These are phyloP conservation scores for Penicillium waksmanii DNA, from an alignment of 495 filamentous ascomycete genomes.

Conservation along the genomic window DNA sequence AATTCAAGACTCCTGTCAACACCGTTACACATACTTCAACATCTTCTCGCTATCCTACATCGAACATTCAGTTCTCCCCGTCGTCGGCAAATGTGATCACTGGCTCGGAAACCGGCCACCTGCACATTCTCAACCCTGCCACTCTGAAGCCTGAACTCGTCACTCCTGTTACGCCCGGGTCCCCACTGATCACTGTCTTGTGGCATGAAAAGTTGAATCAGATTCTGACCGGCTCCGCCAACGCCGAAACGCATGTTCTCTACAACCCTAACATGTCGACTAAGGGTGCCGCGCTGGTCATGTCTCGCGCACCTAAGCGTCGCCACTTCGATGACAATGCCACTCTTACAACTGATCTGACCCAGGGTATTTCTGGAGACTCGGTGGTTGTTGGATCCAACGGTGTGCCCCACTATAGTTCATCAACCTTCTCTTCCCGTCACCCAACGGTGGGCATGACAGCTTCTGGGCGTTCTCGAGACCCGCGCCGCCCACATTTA, in stretches of 20 bases:
- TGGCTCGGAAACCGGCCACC: conserved; percentile 81
- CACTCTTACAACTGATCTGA: conserved; percentile 78
- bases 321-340: conserved; percentile 94
- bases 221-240: conserved; percentile 90
- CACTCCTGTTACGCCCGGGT: conserved; percentile 82
- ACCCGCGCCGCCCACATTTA: conserved; percentile 79
- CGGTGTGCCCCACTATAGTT: conserved; percentile 48
- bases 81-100: conserved; percentile 81
- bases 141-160: conserved; percentile 82
- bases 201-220: conserved; percentile 97
- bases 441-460: conserved; percentile 75
- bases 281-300: conserved; percentile 82
- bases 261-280: conserved; percentile 83
- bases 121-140: conserved; percentile 91
- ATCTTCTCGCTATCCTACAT: conserved; percentile 77
- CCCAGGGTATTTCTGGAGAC: conserved; percentile 79
- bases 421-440: conserved; percentile 60
- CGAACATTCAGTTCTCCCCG: conserved; percentile 88
- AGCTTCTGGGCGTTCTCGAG: conserved; percentile 75
- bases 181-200: conserved; percentile 77
- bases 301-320: conserved; percentile 91
- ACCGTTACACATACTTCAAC: conserved; percentile 80
- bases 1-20: conserved; percentile 87
- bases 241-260: conserved; percentile 84
- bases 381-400: conserved; percentile 65